Evolutionary conservation across 805 yeast genomes (phyloP).

Genomic region (Dipodascus geniculatus): DNA sequence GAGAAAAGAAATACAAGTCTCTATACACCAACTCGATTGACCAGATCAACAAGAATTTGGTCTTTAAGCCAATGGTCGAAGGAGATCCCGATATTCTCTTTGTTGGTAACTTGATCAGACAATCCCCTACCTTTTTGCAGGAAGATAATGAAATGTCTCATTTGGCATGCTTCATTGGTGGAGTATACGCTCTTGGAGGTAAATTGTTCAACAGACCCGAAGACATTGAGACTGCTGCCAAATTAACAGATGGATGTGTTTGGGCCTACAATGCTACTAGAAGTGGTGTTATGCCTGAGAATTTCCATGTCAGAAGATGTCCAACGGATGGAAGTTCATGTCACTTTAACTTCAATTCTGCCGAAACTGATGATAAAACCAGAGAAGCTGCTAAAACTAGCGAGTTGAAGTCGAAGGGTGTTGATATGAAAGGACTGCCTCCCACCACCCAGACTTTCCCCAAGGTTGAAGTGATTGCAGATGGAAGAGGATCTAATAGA

Average conservation of each 20-base stretch:
- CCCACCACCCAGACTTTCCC: constrained; percentile 1
- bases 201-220: constrained; percentile 28
- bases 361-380: not conserved
- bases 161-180: constrained; percentile 43
- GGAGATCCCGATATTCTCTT: constrained; percentile 28
- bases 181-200: constrained; percentile 40
- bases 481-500: constrained; percentile 3
- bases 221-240: constrained; percentile 31
- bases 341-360: not conserved
- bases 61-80: constrained; percentile 36
- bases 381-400: not conserved
- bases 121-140: not conserved
- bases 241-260: constrained; percentile 39
- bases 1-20: constrained; percentile 26
- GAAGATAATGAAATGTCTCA: constrained; percentile 32
- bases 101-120: constrained; percentile 16
- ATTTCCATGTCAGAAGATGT: constrained; percentile 23
- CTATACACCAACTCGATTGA: constrained; percentile 23
- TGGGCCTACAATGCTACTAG: constrained; percentile 29
- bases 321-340: constrained; percentile 1
- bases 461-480: constrained; percentile 3
- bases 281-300: constrained; percentile 36
- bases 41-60: constrained; percentile 31
- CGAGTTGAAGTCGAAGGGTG: not conserved
- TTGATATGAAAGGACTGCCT: not conserved